Evolutionary conservation across 2,329 filamentous ascomycete species (phyloP), one percentile per base, ranked within the genome.

Genomic region (Hypoxylon sp.): DNA sequence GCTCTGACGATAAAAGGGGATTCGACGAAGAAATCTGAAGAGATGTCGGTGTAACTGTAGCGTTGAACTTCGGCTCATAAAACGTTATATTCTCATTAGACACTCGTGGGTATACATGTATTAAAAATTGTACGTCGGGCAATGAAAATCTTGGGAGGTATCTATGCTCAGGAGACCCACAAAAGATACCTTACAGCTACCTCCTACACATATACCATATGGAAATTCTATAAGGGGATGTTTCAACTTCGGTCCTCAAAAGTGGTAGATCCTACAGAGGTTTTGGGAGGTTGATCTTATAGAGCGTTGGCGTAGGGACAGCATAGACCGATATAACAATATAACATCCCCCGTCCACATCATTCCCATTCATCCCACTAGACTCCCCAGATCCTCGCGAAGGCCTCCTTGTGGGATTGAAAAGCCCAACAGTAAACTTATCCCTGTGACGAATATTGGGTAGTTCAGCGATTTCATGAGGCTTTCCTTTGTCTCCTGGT

Each of bases 1-100:
- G 43, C 53, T 25, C n/a, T 63, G 4, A 50, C 64, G 36, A 63
- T 63, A n/a, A 63, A 45, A n/a, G 48, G 36, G 23, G 49, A 55
- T 21, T 50, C 59, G 2, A 30, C 6, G 21, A 55, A 38, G 34
- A 50, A 49, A 19, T 5, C 28, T 23, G 59, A 67, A 46, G 38
- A 28, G 7, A 41, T 23, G n/a, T 11, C 34, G 1, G 64, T 50
- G 2, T 63, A 30, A 51, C 32, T 25, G 25, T 4, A 25, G 2
- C 3, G 3, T 25, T 25, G 3, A 25, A 25, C 25, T 25, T 25
- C 25, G 3, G 25, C 25, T 5, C 25, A 25, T 25, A 1, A 25
- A 5, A 25, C 4, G 25, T 25, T 2, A 2, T 25, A 25, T 25
- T 5, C 25, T 25, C 3, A 4, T 25, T 25, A 25, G 25, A 5